A percentile compares a stretch with the other conserved stretches of the same genome.
Evolutionary conservation across 2,329 filamentous ascomycete genomes (phyloP).

Genomic region (Venturia pyrina): DNA sequence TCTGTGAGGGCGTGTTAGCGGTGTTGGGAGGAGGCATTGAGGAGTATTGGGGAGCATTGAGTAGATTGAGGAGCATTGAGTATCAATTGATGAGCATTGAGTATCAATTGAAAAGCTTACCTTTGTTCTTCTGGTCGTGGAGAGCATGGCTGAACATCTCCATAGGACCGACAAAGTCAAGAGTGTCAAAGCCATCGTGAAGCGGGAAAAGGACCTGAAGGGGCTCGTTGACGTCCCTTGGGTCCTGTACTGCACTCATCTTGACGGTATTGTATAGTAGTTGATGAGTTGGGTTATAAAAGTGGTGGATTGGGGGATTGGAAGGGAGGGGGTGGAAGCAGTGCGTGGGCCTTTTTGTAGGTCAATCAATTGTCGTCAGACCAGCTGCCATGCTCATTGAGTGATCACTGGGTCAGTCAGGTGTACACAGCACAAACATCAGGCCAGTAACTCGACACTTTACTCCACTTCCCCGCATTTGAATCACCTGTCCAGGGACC

Average conservation of each 20-base stretch:
- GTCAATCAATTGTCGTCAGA: background rate
- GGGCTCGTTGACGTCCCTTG: slow-evolving; percentile 26
- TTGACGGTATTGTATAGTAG: slow-evolving; percentile 22
- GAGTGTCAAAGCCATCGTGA: slow-evolving; percentile 45
- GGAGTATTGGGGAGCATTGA: slow-evolving; percentile 6
- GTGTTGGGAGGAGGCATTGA: slow-evolving; percentile 9
- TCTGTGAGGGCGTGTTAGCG: slow-evolving; percentile 25
- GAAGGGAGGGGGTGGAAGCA: slow-evolving; percentile 13
- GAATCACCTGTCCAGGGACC: background rate
- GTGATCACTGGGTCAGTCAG: background rate
- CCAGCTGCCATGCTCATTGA: background rate
- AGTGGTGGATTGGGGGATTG: slow-evolving; percentile 1
- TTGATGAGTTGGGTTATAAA: background rate
- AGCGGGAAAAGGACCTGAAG: slow-evolving; percentile 53
- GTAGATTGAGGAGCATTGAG: slow-evolving; percentile 3
- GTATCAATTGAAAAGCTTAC: background rate
- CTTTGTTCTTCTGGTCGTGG: slow-evolving; percentile 41
- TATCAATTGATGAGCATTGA: background rate
- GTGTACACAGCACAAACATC: background rate
- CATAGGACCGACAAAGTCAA: slow-evolving; percentile 48
- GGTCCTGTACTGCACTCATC: slow-evolving; percentile 39
- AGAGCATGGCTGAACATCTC: slow-evolving; percentile 46
- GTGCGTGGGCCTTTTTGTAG: background rate
- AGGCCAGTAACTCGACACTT: background rate
- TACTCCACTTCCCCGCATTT: slow-evolving; percentile 1